phyloP scores from a whole-genome alignment of 2,329 filamentous ascomycete genomes.

The Dactylellina parvicollis region DNA sequence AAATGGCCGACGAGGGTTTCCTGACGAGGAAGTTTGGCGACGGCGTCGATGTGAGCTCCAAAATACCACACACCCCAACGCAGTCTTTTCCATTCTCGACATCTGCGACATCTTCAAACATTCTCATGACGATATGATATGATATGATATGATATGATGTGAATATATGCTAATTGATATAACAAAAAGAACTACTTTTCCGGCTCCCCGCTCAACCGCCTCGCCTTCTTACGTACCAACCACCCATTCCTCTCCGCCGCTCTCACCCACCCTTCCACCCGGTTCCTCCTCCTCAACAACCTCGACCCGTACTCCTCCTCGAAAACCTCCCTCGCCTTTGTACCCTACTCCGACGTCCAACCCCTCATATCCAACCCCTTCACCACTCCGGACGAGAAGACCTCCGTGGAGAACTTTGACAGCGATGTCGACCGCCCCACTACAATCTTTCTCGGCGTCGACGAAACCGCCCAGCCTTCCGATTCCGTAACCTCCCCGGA shows the following conservation, averaged over 20 bases:
- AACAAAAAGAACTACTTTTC: slow-evolving; percentile 76
- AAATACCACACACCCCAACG: slow-evolving; percentile 49
- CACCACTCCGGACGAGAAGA: slow-evolving; percentile 72
- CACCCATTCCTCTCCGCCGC: slow-evolving; percentile 75
- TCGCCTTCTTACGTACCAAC: slow-evolving; percentile 79
- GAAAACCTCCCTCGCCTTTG: slow-evolving; percentile 72
- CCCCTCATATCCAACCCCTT: slow-evolving; percentile 80
- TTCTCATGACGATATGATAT: not conserved
- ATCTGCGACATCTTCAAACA: not conserved
- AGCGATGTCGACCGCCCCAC: slow-evolving; percentile 69
- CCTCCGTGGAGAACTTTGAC: slow-evolving; percentile 77
- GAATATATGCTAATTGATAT: not conserved
- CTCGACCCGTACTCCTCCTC: slow-evolving; percentile 77
- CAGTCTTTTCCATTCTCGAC: not conserved
- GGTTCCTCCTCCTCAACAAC: slow-evolving; percentile 81
- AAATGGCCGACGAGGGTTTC: slow-evolving; percentile 64
- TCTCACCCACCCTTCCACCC: slow-evolving; percentile 71
- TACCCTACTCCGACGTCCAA: slow-evolving; percentile 74
- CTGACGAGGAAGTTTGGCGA: slow-evolving; percentile 79
- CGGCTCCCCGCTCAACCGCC: slow-evolving; percentile 77
- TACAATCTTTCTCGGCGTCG: slow-evolving; percentile 84
- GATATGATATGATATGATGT: not conserved
- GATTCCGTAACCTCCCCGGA: slow-evolving; percentile 40
- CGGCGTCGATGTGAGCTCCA: slow-evolving; percentile 67
- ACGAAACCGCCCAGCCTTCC: slow-evolving; percentile 68